Evolutionary conservation across 2,329 filamentous ascomycete species (phyloP), one percentile per base, ranked within the genome.

Genomic region (Exophiala alcalophila): DNA sequence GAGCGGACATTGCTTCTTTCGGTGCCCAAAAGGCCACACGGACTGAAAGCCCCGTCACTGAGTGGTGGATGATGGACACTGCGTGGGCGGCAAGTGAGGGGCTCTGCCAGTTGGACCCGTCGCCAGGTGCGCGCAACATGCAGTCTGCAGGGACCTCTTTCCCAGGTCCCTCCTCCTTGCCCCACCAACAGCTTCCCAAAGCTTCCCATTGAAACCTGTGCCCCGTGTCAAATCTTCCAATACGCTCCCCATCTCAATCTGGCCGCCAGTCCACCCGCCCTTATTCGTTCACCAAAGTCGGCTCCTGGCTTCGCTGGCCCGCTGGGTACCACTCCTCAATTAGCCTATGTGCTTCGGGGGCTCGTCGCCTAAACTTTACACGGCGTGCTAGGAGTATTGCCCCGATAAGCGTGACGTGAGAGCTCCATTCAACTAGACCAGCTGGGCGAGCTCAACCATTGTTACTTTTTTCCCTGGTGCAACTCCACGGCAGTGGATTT

Each of bases 331-430:
- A n/a, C n/a, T n/a, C n/a, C n/a, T n/a, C n/a, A n/a, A n/a, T n/a
- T n/a, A n/a, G n/a, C n/a, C n/a, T n/a, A n/a, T n/a, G n/a, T n/a
- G n/a, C n/a, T n/a, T n/a, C n/a, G n/a, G n/a, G n/a, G n/a, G n/a
- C n/a, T n/a, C n/a, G n/a, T 32, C 29, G 38, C 38, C 38, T 40
- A 31, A 29, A 14, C 19, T 29, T 18, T 27, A 25, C 16, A 35
- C 26, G 29, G 30, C 23, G 30, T n/a, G n/a, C n/a, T n/a, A n/a
- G n/a, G n/a, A n/a, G n/a, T n/a, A n/a, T n/a, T n/a, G n/a, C 18
- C 21, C 19, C 27, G 36, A 46, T 46, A 46, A 49, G 49, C 49
- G 49, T 52, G 49, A 52, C 49, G 49, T 52, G 41, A 40, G 39
- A 34, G 45, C 45, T 52, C 49, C 49, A 46, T 40, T 28, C 43